Percentiles rank a stretch among this genome's conserved stretches.
These are phyloP conservation scores for Wilhelminamyces savonicus DNA, from an alignment of 805 yeast species.

Conservation along the genomic window DNA sequence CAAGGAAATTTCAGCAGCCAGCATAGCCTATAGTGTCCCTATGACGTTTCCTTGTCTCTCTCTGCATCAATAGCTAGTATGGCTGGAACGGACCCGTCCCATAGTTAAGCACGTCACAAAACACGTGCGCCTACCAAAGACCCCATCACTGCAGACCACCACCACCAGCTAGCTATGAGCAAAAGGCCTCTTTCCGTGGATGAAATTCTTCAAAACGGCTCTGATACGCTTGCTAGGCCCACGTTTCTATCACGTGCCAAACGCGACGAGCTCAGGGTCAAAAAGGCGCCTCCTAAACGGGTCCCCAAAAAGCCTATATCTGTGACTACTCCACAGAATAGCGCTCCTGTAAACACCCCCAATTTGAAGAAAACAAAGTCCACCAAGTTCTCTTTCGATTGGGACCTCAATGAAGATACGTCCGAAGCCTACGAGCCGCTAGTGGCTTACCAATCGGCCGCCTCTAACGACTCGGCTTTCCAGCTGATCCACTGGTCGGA, in stretches of 20 bases:
- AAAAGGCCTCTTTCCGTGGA: slow-evolving; percentile 20
- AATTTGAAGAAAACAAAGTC: neutral
- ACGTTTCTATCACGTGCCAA: slow-evolving; percentile 15
- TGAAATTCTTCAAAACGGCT: slow-evolving; percentile 11
- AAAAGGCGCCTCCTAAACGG: slow-evolving; percentile 1
- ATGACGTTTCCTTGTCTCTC: too few species aligned
- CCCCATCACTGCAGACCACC: too few species aligned
- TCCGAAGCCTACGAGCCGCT: slow-evolving; percentile 37
- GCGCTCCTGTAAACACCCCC: neutral
- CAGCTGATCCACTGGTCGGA: slow-evolving; percentile 55
- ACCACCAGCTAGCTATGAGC: too few species aligned
- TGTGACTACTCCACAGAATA: slow-evolving; percentile 1
- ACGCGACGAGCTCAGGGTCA: slow-evolving; percentile 6
- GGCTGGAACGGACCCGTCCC: too few species aligned
- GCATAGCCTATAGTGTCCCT: too few species aligned
- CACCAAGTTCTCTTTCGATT: slow-evolving; percentile 54
- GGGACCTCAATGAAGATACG: slow-evolving; percentile 70
- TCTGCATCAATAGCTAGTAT: too few species aligned
- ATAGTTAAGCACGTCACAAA: too few species aligned
- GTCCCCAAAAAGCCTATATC: slow-evolving; percentile 1
- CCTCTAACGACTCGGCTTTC: slow-evolving; percentile 6
- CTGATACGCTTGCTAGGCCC: slow-evolving; percentile 9
- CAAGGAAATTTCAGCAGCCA: too few species aligned
- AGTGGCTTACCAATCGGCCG: slow-evolving; percentile 12
- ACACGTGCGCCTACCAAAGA: too few species aligned